Evolutionary conservation across 768 basidiomycete species (phyloP), one percentile per base, ranked within the genome.

Genomic region (Pilatotrama ljubarskyi): DNA sequence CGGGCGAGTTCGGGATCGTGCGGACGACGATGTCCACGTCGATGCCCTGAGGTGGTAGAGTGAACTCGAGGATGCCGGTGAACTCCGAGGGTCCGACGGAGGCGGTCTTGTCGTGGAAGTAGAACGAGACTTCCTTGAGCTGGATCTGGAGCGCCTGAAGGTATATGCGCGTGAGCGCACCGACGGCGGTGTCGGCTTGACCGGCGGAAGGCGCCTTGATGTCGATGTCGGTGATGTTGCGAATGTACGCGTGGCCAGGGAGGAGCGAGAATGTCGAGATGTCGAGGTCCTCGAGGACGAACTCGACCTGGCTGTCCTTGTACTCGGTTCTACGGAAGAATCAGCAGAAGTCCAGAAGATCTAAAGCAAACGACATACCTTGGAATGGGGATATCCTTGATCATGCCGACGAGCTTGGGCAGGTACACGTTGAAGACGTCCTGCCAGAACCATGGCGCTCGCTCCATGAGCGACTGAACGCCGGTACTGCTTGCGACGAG

Each of bases 371-470:
- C 17, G 1, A 64, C 76, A 17, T 58, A 84, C 88, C 88, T 80
- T 6, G 89, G 89, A 50, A 90, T 88, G 11, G 88, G 88, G 14
- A 90, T 72, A 52, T 82, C 81, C 64, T 82, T 82, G 69, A 90
- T 62, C 67, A 81, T 73, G 25, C 60, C 65, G 55, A 88, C 69
- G 1, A 83, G 35, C 9, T 81, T 80, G 15, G 91, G 91, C 0
- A 89, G 70, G 67, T 92, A 93, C 15, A 92, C 87, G 65, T 87
- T 89, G 77, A 91, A 86, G 7, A 93, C 60, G 61, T 95, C 93
- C 69, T 87, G 82, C 87, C 86, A 90, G 74, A 90, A 83, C 89
- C 89, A 91, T 0, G 85, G 80, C 5, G 82, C 80, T 46, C 85
- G 81, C 54, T 88, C 85, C 62, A 86, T 67, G 4, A 81, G 79